Evolutionary conservation across 257 asterid genomes (phyloP).

Genomic region (Nicotiana otophora): DNA sequence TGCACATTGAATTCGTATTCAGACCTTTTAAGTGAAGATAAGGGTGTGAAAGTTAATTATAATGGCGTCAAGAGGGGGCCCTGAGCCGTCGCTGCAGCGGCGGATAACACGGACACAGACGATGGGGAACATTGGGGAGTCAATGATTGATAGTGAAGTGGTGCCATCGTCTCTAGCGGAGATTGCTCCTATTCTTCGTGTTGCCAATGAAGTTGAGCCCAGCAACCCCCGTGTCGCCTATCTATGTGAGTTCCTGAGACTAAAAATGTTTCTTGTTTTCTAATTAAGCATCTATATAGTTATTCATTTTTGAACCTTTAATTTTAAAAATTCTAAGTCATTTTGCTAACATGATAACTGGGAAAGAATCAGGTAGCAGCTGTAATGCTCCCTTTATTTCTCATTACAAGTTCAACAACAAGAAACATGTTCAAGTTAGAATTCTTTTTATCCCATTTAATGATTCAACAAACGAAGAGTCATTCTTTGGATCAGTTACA

Average conservation of each 20-base stretch:
- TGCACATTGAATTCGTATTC: not conserved
- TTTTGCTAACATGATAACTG: not conserved
- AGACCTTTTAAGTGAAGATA: constrained; percentile 15
- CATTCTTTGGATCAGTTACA: not conserved
- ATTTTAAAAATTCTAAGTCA: not conserved
- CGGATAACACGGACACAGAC: constrained; percentile 93
- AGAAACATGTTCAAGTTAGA: not conserved
- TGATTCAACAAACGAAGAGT: not conserved
- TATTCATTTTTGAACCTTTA: not conserved
- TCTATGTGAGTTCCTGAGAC: constrained; percentile 56
- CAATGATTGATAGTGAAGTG: constrained; percentile 90
- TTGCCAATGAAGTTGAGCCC: constrained; percentile 98
- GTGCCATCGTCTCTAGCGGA: constrained; percentile 95
- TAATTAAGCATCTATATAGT: not conserved
- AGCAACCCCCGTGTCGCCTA: constrained; percentile 99
- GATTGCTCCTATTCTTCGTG: constrained; percentile 99
- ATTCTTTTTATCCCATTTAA: not conserved
- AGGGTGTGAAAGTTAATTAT: constrained; percentile 21
- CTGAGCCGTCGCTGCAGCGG: constrained; percentile 74
- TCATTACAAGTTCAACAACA: not conserved
- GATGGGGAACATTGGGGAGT: constrained; percentile 88
- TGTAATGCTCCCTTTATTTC: not conserved
- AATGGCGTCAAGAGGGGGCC: constrained; percentile 75
- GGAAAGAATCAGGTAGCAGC: not conserved
- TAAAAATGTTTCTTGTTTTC: too few species aligned